Base-by-base conservation (phyloP, 192 early-diverging fungal species). In the Entophlyctis luteolus region DNA sequence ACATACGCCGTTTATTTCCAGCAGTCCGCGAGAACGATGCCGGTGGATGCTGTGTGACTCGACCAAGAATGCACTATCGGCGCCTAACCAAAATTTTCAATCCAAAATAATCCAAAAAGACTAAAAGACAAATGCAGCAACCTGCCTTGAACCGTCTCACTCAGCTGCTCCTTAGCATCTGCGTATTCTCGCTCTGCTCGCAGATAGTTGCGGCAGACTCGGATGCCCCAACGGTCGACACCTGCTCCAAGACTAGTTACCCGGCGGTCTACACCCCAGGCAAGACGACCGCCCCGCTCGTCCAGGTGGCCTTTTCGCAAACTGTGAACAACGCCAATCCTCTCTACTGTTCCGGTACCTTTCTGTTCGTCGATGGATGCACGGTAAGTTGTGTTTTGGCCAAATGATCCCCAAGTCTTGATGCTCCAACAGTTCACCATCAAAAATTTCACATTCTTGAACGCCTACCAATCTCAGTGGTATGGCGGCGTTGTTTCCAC, bases 371-470 rank as follows among this genome's bases (percentile, higher is more conserved):
- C 18, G 68, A 70, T 38, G 68, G 68, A 48, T 70, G 68, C 58
- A 60, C 68, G 2, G 68, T 70, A 42, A 12, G 8, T 42, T 42
- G 8, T 42, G 39, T 42, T 42, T n/a, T 42, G n/a, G n/a, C 8
- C 8, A 42, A 42, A 42, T 8, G 39, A n/a, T n/a, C n/a, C n/a
- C n/a, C n/a, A n/a, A n/a, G n/a, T n/a, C n/a, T n/a, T 42, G 39
- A 12, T 42, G 8, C n/a, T 42, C 39, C 39, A 36, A 25, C 34
- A 70, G 68, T 70, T 70, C 68, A 49, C 33, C 6, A 50, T 70
- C 58, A 70, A 60, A 56, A 70, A 70, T 59, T 70, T 70, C 37
- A 70, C 68, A 6, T 70, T 60, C 49, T 35, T 70, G 27, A 70
- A 70, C 38, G 68, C 68, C 31, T 59, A 59, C 59, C 47, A 62